Conservation (phyloP, 2,329 filamentous ascomycete genomes). For the Alternaria burnsii region DNA sequence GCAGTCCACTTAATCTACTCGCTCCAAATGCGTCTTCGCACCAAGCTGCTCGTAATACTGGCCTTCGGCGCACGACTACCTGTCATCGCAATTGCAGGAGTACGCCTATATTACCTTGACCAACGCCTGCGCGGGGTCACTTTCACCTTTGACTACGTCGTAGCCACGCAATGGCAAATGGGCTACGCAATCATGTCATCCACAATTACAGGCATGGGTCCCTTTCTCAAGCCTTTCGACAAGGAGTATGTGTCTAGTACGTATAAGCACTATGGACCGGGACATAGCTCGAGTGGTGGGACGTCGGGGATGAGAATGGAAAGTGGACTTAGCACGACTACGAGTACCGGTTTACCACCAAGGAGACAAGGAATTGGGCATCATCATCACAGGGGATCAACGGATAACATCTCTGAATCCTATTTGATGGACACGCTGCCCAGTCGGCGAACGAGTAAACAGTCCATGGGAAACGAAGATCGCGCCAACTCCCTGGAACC, state of each 20-base stretch:
- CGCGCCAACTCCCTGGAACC: not conserved
- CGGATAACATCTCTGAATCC: constrained; percentile 20
- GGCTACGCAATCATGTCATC: constrained; percentile 47
- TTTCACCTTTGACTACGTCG: constrained; percentile 37
- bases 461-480: constrained; percentile 2
- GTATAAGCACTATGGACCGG: constrained; percentile 20
- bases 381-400: not conserved
- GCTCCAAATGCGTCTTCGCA: constrained; percentile 38
- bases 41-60: constrained; percentile 39
- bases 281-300: not conserved
- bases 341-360: not conserved
- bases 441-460: constrained; percentile 14
- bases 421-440: constrained; percentile 25
- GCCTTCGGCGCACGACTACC: constrained; percentile 44
- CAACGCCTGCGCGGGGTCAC: constrained; percentile 23
- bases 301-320: not conserved
- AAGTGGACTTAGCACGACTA: not conserved
- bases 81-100: constrained; percentile 34
- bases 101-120: constrained; percentile 40
- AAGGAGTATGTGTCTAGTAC: constrained; percentile 30
- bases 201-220: constrained; percentile 44
- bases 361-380: not conserved
- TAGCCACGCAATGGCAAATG: constrained; percentile 48
- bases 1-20: constrained; percentile 36
- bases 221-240: constrained; percentile 46